phyloP scores from a whole-genome alignment of 1,139 yeast genomes.

The Lodderomyces theae region DNA sequence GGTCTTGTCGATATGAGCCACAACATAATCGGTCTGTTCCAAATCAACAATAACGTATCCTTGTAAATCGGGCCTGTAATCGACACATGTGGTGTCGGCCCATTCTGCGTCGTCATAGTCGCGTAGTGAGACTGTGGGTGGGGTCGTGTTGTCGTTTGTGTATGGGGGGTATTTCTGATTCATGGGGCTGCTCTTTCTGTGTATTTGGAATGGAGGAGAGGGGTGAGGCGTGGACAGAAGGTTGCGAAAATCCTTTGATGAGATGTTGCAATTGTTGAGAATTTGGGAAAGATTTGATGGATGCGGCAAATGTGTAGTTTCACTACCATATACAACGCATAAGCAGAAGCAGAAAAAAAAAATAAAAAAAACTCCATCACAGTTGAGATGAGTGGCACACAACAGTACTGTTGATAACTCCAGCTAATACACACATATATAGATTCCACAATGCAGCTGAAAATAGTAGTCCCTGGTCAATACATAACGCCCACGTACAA shows the following conservation, averaged over 20 bases:
- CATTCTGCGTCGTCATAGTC: constrained; percentile 54
- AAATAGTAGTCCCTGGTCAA: constrained; percentile 74
- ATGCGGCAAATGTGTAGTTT: no score
- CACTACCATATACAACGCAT: background rate
- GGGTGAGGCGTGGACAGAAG: no score
- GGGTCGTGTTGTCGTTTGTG: constrained; percentile 35
- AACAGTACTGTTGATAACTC: no score
- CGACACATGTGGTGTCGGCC: constrained; percentile 53
- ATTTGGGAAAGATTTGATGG: background rate
- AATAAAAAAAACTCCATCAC: no score
- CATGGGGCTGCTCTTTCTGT: no score
- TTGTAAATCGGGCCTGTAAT: constrained; percentile 25
- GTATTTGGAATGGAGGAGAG: no score
- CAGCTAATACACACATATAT: no score
- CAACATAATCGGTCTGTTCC: constrained; percentile 41
- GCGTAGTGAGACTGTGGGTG: constrained; percentile 44
- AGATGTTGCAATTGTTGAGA: no score
- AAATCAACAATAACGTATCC: constrained; percentile 46
- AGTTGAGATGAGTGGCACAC: no score
- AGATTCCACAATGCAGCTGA: constrained; percentile 2
- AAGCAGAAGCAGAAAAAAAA: constrained; percentile 7
- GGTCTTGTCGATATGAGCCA: constrained; percentile 38
- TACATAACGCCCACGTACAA: constrained; percentile 39
- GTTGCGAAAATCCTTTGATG: background rate
- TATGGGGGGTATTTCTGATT: constrained; percentile 38